These are phyloP conservation scores for Pulveroboletus ravenelii DNA, from an alignment of 768 basidiomycete genomes.

Conservation along the genomic window DNA sequence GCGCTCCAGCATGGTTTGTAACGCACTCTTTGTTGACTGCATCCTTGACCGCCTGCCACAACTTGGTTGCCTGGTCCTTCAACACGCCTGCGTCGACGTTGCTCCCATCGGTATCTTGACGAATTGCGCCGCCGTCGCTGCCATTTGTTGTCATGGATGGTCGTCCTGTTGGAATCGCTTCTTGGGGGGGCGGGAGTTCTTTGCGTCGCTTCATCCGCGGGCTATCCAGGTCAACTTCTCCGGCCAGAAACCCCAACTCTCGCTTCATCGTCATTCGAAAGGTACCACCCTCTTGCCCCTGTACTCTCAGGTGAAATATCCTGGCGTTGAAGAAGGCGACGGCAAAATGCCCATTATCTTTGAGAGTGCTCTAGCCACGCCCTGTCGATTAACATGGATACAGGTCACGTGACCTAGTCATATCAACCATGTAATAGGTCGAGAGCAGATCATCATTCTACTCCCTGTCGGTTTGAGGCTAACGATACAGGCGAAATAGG, in stretches of 20 bases:
- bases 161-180: slow-evolving; percentile 35
- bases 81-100: slow-evolving; percentile 33
- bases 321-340: slow-evolving; percentile 25
- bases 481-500: neutral
- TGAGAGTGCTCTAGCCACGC: slow-evolving; percentile 24
- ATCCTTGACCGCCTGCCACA: slow-evolving; percentile 78
- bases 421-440: neutral
- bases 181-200: slow-evolving; percentile 35
- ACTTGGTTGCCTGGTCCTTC: slow-evolving; percentile 61
- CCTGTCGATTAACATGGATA: slow-evolving; percentile 14
- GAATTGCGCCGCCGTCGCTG: slow-evolving; percentile 21
- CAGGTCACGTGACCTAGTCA: slow-evolving; percentile 26
- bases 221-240: slow-evolving; percentile 38
- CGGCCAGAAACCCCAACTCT: slow-evolving; percentile 40
- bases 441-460: too few relatives aligned
- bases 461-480: neutral
- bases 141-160: slow-evolving; percentile 30
- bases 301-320: slow-evolving; percentile 26
- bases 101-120: slow-evolving; percentile 19
- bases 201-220: slow-evolving; percentile 51
- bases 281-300: slow-evolving; percentile 6
- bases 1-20: slow-evolving; percentile 37
- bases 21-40: slow-evolving; percentile 87
- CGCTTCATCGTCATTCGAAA: slow-evolving; percentile 45
- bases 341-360: slow-evolving; percentile 32